Percentiles rank a stretch among this genome's conserved stretches.
Evolutionary conservation across 139 green algal genomes (phyloP).

Genomic region (Auxenochlorella pyrenoidosa): DNA sequence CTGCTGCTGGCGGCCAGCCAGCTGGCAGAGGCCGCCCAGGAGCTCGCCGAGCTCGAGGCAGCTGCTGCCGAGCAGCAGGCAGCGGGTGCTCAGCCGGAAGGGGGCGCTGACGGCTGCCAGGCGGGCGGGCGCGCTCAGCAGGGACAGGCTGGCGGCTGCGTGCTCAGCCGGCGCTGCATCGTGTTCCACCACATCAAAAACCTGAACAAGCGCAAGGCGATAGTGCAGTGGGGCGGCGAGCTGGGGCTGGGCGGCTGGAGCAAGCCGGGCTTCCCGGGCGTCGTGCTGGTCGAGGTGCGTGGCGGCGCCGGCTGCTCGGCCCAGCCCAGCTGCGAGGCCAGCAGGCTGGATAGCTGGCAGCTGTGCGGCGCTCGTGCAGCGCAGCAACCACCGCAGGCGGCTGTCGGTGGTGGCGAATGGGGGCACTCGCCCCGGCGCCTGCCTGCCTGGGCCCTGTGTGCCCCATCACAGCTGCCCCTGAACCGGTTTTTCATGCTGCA

Average conservation of each 20-base stretch:
- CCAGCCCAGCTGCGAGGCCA: too few relatives aligned
- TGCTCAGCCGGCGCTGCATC: conserved; percentile 36
- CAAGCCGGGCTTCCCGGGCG: conserved; percentile 73
- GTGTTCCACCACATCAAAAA: conserved; percentile 87
- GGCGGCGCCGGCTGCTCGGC: background rate
- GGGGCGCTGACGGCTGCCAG: background rate
- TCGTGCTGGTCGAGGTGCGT: background rate
- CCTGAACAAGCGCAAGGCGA: conserved; percentile 69
- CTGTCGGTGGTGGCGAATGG: too few relatives aligned
- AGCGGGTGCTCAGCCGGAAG: background rate
- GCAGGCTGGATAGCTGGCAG: too few relatives aligned
- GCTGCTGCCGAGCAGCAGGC: background rate
- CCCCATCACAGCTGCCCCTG: too few relatives aligned
- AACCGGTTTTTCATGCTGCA: too few relatives aligned
- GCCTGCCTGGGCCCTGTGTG: too few relatives aligned
- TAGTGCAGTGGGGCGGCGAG: conserved; percentile 64
- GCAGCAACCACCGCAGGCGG: too few relatives aligned
- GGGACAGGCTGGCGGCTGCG: background rate
- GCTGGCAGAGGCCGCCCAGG: background rate
- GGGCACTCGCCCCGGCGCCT: too few relatives aligned
- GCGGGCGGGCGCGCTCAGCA: too few relatives aligned
- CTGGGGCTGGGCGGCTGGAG: conserved; percentile 57
- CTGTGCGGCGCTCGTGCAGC: too few relatives aligned
- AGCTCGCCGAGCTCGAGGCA: background rate
- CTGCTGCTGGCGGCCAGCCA: conserved; percentile 7